These are phyloP conservation scores for Cornus controversa DNA, from an alignment of 148 eudicot genomes.

Conservation along the genomic window DNA sequence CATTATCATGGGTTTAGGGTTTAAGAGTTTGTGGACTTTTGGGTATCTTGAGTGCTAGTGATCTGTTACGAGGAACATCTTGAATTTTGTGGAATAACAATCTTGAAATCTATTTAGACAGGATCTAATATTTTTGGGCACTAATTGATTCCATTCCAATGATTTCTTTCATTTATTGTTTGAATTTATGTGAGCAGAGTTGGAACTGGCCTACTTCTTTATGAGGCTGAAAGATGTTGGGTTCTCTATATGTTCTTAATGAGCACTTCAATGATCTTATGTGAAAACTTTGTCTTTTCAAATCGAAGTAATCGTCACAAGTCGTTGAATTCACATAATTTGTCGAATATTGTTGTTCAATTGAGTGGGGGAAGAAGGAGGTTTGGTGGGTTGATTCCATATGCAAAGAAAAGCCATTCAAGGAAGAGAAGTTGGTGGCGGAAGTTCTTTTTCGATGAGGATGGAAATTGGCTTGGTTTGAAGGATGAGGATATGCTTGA, in stretches of 20 bases:
- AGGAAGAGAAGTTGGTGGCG: constrained; percentile 83
- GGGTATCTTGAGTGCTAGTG: no score
- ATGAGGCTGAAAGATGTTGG: constrained; percentile 58
- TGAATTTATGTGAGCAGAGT: constrained; percentile 9
- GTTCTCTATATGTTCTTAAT: constrained; percentile 49
- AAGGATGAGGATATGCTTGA: constrained; percentile 68
- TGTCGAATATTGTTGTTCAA: constrained; percentile 20
- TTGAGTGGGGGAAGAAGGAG: constrained; percentile 31
- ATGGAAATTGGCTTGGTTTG: constrained; percentile 84
- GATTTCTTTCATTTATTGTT: neutral
- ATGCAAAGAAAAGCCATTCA: constrained; percentile 46
- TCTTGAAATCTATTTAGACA: no score
- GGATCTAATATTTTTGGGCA: no score
- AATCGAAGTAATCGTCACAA: constrained; percentile 17
- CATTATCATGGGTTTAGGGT: neutral
- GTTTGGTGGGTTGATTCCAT: constrained; percentile 36
- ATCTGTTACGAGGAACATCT: no score
- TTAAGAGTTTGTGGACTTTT: no score
- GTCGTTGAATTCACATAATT: neutral
- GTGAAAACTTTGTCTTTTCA: constrained; percentile 28
- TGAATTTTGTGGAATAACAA: no score
- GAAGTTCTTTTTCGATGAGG: constrained; percentile 79
- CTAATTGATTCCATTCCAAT: neutral
- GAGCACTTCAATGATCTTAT: constrained; percentile 61
- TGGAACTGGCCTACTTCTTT: constrained; percentile 2